A percentile compares a stretch with the other conserved stretches of the same genome.
Conservation (phyloP, 225 moss, liverwort and hornwort species). For the Takakia lepidozioides region DNA sequence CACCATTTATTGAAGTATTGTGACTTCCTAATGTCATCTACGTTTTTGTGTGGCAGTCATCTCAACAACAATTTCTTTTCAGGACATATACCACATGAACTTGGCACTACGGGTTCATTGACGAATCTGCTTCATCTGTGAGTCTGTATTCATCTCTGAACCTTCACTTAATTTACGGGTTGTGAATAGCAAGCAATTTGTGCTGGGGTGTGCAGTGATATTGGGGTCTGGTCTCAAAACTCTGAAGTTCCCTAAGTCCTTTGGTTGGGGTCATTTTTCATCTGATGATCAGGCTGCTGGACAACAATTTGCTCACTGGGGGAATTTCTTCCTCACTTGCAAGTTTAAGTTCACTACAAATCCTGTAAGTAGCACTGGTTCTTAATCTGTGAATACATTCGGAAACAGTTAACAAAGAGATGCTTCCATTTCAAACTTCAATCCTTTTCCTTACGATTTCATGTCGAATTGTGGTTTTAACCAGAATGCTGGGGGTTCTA, state of each 20-base stretch:
- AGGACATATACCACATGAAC: conserved; percentile 25
- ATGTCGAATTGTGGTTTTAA: too few relatives aligned
- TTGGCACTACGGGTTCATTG: conserved; percentile 17
- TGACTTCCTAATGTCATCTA: not conserved
- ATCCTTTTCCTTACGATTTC: too few relatives aligned
- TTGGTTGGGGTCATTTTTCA: too few relatives aligned
- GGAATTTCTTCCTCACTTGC: conserved; percentile 21
- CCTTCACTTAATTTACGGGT: too few relatives aligned
- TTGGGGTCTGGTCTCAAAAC: not conserved
- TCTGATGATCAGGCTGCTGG: conserved; percentile 19
- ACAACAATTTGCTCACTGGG: conserved; percentile 35
- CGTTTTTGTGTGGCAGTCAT: conserved; percentile 25
- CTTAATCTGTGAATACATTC: not conserved
- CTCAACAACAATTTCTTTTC: conserved; percentile 43
- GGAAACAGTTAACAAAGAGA: too few relatives aligned
- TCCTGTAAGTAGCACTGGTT: conserved; percentile 25
- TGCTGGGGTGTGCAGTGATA: not conserved
- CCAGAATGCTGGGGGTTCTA: too few relatives aligned
- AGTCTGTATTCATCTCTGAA: conserved; percentile 5
- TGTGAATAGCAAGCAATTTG: too few relatives aligned
- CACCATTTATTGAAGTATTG: not conserved
- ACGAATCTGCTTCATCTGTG: conserved; percentile 33
- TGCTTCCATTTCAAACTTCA: too few relatives aligned
- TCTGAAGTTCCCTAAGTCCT: not conserved
- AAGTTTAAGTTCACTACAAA: conserved; percentile 6